Base-by-base conservation (phyloP, 352 stramenopile genomes). In the Labyrinthula sp. region DNA sequence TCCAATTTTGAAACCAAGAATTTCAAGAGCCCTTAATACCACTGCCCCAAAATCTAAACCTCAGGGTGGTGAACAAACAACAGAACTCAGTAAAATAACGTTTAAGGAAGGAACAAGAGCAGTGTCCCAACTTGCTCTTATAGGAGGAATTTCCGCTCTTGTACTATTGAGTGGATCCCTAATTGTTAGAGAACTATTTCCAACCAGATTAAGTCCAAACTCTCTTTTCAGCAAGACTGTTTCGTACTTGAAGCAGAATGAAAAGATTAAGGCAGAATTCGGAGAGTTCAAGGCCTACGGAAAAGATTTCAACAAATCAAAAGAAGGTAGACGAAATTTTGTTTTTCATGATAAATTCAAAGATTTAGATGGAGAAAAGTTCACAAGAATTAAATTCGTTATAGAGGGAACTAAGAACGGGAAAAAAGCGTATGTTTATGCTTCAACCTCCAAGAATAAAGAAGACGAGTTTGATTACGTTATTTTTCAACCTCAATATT, bases 311-410 rank as follows among this genome's bases (percentile, higher is more conserved):
- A 33, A 22, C 8, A 45, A 40, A n/a, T 33, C 38, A 18, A 37
- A 38, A 22, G 54, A 48, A 25, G 54, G 54, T 43, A 45, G 54
- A 33, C 47, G 54, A 36, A 60, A 60, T 47, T 47, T 30, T 40
- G 47, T 60, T 14, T 45, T 58, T 25, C 49, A 58, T 31, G 38
- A 58, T 23, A 46, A 47, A 18, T 60, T 54, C 40, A 45, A 48
- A 30, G 54, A 60, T 25, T 33, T 58, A 31, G 54, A 60, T 21
- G 54, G 54, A 7, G 40, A 57, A 18, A 50, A 57, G 41, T 45
- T 47, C 49, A 60, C 39, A 29, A 40, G 55, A 18, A 55, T 61
- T 20, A 56, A 60, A 45, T 61, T 61, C 43, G 60, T 60, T 33
- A 38, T 61, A 10, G 49, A 61, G 37, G 55, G 55, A 15, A 45